A percentile compares a stretch with the other conserved stretches of the same genome.
phyloP scores from a whole-genome alignment of 2,329 filamentous ascomycete genomes.

The Fusarium brachygibbosum region DNA sequence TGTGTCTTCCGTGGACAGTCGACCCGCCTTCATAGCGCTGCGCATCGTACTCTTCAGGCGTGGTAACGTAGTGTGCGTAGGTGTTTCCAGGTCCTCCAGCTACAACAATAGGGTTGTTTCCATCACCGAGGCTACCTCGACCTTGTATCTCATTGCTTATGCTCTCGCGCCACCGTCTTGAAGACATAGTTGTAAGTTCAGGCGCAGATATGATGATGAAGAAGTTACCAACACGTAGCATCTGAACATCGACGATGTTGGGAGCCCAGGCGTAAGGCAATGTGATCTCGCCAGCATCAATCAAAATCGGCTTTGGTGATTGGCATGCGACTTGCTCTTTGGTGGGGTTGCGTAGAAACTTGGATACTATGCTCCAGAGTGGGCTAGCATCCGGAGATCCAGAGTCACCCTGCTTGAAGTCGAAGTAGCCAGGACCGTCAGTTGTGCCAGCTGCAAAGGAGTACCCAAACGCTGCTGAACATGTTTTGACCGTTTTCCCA shows the following conservation, averaged over 20 bases:
- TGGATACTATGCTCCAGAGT: slow-evolving; percentile 12
- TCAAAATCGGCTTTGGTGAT: slow-evolving; percentile 5
- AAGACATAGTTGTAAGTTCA: slow-evolving; percentile 8
- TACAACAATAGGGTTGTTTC: not conserved
- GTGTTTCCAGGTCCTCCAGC: slow-evolving; percentile 18
- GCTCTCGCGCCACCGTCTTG: slow-evolving; percentile 8
- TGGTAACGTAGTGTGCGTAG: slow-evolving; percentile 14
- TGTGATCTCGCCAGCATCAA: slow-evolving; percentile 12
- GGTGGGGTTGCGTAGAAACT: slow-evolving; percentile 8
- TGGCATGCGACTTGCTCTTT: slow-evolving; percentile 6
- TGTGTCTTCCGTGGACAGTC: slow-evolving; percentile 8
- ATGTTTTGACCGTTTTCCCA: not conserved
- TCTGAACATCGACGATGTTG: slow-evolving; percentile 13
- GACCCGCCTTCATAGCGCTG: slow-evolving; percentile 20
- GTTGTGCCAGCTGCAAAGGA: slow-evolving; percentile 14
- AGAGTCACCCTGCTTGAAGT: slow-evolving; percentile 16
- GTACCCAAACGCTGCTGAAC: not conserved
- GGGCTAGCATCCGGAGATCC: slow-evolving; percentile 12
- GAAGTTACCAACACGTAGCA: slow-evolving; percentile 16
- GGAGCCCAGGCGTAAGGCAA: slow-evolving; percentile 13
- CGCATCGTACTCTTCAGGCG: slow-evolving; percentile 12
- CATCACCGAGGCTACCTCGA: not conserved
- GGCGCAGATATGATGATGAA: slow-evolving; percentile 13
- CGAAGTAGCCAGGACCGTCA: slow-evolving; percentile 8
- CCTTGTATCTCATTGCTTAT: slow-evolving; percentile 3